phyloP scores from a whole-genome alignment of 371 early-diverging fungal genomes.

The Lichtheimia ornata region DNA sequence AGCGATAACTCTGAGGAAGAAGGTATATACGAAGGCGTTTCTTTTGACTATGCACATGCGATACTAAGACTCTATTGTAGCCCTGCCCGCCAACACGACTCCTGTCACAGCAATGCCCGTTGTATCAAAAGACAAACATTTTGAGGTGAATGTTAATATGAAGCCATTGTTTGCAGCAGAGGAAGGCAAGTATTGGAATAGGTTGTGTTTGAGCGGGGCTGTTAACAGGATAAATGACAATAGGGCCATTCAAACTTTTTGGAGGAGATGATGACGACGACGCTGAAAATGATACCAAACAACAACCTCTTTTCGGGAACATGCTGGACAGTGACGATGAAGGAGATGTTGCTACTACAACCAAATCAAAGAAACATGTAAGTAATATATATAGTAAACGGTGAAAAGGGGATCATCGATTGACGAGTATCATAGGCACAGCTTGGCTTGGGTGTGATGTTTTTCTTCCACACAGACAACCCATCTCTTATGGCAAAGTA shows the following conservation, averaged over 20 bases:
- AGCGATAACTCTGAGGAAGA: constrained; percentile 4
- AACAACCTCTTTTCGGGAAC: constrained; percentile 6
- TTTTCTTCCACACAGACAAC: constrained; percentile 44
- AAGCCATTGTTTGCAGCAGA: constrained; percentile 60
- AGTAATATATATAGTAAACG: neutral
- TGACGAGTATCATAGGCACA: constrained; percentile 7
- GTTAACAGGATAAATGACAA: constrained; percentile 4
- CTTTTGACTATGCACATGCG: neutral
- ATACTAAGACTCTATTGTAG: neutral
- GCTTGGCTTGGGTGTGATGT: constrained; percentile 36
- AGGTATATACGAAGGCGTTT: neutral
- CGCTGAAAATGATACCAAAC: constrained; percentile 25
- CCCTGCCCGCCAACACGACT: constrained; percentile 20
- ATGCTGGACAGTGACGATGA: constrained; percentile 8
- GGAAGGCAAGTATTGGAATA: constrained; percentile 18
- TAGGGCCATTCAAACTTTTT: constrained; percentile 54
- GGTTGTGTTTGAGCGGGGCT: neutral
- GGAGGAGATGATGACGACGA: constrained; percentile 43
- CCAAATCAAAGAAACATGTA: constrained; percentile 17
- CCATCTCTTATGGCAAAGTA: constrained; percentile 42
- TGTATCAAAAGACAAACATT: constrained; percentile 43
- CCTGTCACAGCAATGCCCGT: constrained; percentile 24
- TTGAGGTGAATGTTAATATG: constrained; percentile 52
- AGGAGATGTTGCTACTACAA: constrained; percentile 9
- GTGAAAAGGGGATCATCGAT: neutral